Evolutionary conservation across 192 early-diverging fungal species (phyloP), one percentile per base, ranked within the genome.

Genomic region (Geranomyces variabilis): DNA sequence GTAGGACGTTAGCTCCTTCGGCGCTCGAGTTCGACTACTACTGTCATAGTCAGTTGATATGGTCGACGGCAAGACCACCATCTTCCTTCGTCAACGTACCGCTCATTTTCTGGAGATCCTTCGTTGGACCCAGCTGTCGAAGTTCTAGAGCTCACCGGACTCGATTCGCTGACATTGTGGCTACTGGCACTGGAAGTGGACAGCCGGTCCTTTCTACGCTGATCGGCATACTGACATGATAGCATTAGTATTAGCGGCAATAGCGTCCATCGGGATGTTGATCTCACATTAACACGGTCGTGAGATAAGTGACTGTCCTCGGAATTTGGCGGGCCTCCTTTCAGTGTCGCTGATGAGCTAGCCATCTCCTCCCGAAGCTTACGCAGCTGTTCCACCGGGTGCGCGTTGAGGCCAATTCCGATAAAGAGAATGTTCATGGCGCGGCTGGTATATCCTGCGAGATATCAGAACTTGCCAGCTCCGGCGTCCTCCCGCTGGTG

Each of bases 351-450:
- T 7, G 58, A 33, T 13, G 63, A 31, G 43, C 41, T 45, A 5
- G 21, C 33, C 15, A 64, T 64, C 9, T 60, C 28, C 1, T 24
- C 36, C 65, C 69, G 26, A 1, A 61, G 41, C 22, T 22, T 45
- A 1, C 67, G 43, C 58, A 74, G n/a, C 12, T 71, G 47, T 15
- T 68, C 70, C 1, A 74, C 19, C 28, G 71, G 71, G 31, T 65
- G 58, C 1, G 75, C 79, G 17, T 47, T 65, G 29, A 41, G 53
- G 44, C 73, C 66, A 45, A 77, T 67, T 59, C 72, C 75, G 15
- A 63, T 33, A 17, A 66, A 33, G 17, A 77, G 29, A 41, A 71
- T 58, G 19, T 72, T 41, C 46, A 67, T 65, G 41, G 67, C 75
- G 30, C 64, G 68, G 33, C 74, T 67, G 1, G 53, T 53, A 22